A percentile compares a stretch with the other conserved stretches of the same genome.
These are phyloP conservation scores for Yarrowia hollandica DNA, from an alignment of 805 yeast genomes.

Conservation along the genomic window DNA sequence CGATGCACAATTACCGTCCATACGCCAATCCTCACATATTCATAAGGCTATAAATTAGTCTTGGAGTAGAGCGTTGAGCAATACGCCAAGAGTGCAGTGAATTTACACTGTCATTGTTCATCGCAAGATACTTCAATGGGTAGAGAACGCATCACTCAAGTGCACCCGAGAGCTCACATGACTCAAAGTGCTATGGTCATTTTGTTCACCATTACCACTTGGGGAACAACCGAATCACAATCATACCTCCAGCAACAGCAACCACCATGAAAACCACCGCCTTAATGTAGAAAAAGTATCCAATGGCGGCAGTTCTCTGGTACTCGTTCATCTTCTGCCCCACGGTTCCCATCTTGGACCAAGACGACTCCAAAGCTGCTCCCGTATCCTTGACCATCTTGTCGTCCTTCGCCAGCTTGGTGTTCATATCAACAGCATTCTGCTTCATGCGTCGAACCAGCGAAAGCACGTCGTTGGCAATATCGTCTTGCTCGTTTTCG, in stretches of 20 bases:
- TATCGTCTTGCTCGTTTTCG: constrained; percentile 47
- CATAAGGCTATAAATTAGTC: no score
- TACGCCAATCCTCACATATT: no score
- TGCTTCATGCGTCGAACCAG: constrained; percentile 51
- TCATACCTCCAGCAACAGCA: constrained; percentile 41
- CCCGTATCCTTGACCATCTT: constrained; percentile 41
- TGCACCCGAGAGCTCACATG: no score
- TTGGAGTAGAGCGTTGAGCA: no score
- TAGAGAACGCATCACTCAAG: no score
- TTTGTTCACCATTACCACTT: constrained; percentile 38
- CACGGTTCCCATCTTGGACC: constrained; percentile 41
- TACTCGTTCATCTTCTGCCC: constrained; percentile 42
- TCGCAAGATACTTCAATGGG: no score
- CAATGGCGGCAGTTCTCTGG: constrained; percentile 42
- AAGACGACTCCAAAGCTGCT: constrained; percentile 42
- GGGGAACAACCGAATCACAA: constrained; percentile 43
- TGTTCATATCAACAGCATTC: constrained; percentile 49
- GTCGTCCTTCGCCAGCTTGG: constrained; percentile 44
- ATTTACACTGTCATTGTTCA: no score
- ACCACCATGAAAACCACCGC: constrained; percentile 42
- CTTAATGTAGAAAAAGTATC: constrained; percentile 45
- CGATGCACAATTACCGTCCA: no score
- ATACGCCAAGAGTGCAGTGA: no score
- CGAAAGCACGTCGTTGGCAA: constrained; percentile 50
- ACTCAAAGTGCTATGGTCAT: no score